Percentiles rank a stretch among this genome's conserved stretches.
Conservation (phyloP, 768 basidiomycete genomes). For the Rossbeevera mucosa region DNA sequence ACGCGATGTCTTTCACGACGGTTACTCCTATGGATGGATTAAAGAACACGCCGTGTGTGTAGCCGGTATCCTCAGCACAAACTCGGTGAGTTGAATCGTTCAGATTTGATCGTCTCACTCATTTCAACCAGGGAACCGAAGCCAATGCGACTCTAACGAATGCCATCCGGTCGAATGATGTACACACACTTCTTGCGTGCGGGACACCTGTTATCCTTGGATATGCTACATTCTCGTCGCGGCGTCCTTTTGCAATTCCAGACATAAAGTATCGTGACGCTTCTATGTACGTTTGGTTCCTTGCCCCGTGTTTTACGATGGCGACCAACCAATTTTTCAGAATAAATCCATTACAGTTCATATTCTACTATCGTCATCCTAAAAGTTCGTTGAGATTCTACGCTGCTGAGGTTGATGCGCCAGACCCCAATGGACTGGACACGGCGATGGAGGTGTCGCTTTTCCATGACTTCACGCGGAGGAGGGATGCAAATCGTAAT, state of each 20-base stretch:
- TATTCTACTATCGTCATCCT: slow-evolving; percentile 54
- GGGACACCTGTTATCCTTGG: slow-evolving; percentile 30
- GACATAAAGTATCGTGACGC: slow-evolving; percentile 32
- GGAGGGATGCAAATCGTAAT: slow-evolving; percentile 4
- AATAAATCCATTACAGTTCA: slow-evolving; percentile 26
- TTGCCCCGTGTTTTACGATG: neutral
- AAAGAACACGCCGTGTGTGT: slow-evolving; percentile 43
- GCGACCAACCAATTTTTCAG: slow-evolving; percentile 10
- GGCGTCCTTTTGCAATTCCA: slow-evolving; percentile 19
- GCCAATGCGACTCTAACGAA: slow-evolving; percentile 10
- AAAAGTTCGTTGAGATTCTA: slow-evolving; percentile 61
- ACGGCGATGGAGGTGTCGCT: slow-evolving; percentile 29
- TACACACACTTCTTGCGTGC: slow-evolving; percentile 13
- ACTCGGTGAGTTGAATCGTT: slow-evolving; percentile 26
- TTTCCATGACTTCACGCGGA: slow-evolving; percentile 38
- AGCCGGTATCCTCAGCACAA: slow-evolving; percentile 42
- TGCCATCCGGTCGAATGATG: slow-evolving; percentile 16
- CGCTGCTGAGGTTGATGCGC: slow-evolving; percentile 38
- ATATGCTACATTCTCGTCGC: slow-evolving; percentile 18
- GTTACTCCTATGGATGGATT: slow-evolving; percentile 59
- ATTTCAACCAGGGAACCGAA: slow-evolving; percentile 13
- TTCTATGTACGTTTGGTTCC: slow-evolving; percentile 10
- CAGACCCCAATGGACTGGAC: slow-evolving; percentile 16
- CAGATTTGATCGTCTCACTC: neutral
- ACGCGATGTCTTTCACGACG: slow-evolving; percentile 39